Evolutionary conservation across 495 filamentous ascomycete genomes (phyloP).

Genomic region (Podospora australis): DNA sequence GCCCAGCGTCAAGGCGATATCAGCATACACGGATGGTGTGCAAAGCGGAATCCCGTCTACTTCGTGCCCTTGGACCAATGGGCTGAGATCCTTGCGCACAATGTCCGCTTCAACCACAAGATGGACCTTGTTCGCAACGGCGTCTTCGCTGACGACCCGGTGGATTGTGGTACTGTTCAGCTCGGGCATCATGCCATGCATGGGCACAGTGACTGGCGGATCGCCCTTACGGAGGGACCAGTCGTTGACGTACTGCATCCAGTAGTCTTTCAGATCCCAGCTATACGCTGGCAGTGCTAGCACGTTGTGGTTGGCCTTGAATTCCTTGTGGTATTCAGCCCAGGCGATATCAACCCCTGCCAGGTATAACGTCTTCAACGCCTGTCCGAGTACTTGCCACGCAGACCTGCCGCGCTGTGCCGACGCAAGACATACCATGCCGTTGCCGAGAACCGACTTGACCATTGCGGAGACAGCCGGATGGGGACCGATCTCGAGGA

Average conservation of each 20-base stretch:
- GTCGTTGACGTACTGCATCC: constrained; percentile 61
- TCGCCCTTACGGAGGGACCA: constrained; percentile 62
- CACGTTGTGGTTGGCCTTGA: constrained; percentile 47
- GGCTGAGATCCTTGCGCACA: constrained; percentile 47
- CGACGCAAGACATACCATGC: constrained; percentile 46
- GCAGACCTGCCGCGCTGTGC: constrained; percentile 40
- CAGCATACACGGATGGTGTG: constrained; percentile 56
- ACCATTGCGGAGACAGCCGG: constrained; percentile 60
- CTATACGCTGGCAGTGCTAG: constrained; percentile 62
- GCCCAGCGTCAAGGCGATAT: constrained; percentile 63
- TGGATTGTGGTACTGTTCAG: constrained; percentile 39
- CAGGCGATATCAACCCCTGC: constrained; percentile 60
- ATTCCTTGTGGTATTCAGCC: constrained; percentile 68
- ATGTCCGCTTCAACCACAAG: constrained; percentile 60
- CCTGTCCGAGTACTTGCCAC: constrained; percentile 54
- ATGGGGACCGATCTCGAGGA: constrained; percentile 61
- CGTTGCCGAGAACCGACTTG: constrained; percentile 48
- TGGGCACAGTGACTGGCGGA: constrained; percentile 18
- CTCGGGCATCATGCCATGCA: constrained; percentile 28
- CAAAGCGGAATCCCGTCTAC: constrained; percentile 51
- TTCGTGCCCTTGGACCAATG: constrained; percentile 55
- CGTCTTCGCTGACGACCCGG: constrained; percentile 45
- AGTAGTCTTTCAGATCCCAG: constrained; percentile 73
- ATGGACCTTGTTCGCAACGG: constrained; percentile 41
- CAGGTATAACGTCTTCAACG: constrained; percentile 51